Evolutionary conservation across 169 alveolate species (phyloP).

Genomic region (Theileria annulata): DNA sequence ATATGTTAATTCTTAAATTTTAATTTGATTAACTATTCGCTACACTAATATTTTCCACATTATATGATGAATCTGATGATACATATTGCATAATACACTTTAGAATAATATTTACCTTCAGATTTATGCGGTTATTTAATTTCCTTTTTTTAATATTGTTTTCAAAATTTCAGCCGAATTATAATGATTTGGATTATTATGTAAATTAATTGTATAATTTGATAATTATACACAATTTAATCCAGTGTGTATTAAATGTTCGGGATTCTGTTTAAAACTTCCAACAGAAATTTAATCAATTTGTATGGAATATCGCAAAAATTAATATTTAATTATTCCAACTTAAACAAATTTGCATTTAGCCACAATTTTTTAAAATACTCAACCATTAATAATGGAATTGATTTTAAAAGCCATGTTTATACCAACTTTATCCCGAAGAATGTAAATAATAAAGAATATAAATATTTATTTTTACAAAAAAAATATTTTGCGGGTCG

Average conservation of each 20-base stretch:
- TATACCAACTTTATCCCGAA: neutral
- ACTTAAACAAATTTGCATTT: neutral
- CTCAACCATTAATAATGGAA: neutral
- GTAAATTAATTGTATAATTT: neutral
- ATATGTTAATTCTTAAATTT: too few relatives aligned
- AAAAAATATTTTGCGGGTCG: slow-evolving; percentile 64
- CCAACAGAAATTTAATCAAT: neutral
- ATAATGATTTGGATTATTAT: too few relatives aligned
- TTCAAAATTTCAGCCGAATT: too few relatives aligned
- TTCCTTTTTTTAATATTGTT: too few relatives aligned
- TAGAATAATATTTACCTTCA: too few relatives aligned
- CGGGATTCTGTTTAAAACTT: neutral
- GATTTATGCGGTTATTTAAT: too few relatives aligned
- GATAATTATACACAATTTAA: neutral
- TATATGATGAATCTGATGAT: too few relatives aligned
- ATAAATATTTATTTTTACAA: neutral
- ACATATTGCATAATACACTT: too few relatives aligned
- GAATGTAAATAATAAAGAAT: neutral
- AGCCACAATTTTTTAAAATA: neutral
- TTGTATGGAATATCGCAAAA: neutral
- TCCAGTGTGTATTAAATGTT: neutral
- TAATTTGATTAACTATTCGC: too few relatives aligned
- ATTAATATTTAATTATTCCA: neutral
- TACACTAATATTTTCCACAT: too few relatives aligned
- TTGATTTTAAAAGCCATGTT: neutral